Evolutionary conservation across 2,329 filamentous ascomycete species (phyloP), one percentile per base, ranked within the genome.

Genomic region (Fusarium dimerum): DNA sequence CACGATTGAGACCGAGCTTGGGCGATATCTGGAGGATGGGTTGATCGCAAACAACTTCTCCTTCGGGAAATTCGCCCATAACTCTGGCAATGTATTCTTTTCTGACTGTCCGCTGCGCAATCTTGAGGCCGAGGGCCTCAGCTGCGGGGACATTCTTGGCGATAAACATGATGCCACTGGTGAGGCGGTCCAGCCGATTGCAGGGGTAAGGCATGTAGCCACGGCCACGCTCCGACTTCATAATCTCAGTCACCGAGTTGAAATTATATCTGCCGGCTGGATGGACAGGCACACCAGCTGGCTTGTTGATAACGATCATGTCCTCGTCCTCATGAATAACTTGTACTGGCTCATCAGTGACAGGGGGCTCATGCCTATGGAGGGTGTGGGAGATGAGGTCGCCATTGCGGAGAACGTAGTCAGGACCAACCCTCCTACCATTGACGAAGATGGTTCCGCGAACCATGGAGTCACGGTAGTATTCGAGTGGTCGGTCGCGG

Each of bases 81-180:
- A 97, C 94, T 39, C 94, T 83, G 3, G 93, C 93, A 20, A 99
- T 79, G 66, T 99, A 99, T 71, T 99, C 94, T 70, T 99, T 99
- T 63, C 91, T 86, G 38, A 99, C 90, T 1, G 88, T 93, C 36
- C 94, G 82, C 6, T 82, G 82, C 60, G 85, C 83, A 52, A 99
- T 90, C 71, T 96, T 89, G 40, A 80, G 75, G 49, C 87, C 85
- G 61, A 99, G 81, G 32, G 79, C 78, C 59, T 93, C 90, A 1
- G 94, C 93, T 0, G 89, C 90, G 65, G 85, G 83, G 38, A 86
- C 80, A 57, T 90, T 86, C 74, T 99, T 99, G 29, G 88, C 94
- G 63, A 99, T 86, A 71, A 99, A 99, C 93, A 99, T 97, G 68
- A 99, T 89, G 45, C 94, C 94, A 63, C 91, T 96, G 0, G 94